Conservation (phyloP, 768 basidiomycete species). For the Cystobasidium tubakii region DNA sequence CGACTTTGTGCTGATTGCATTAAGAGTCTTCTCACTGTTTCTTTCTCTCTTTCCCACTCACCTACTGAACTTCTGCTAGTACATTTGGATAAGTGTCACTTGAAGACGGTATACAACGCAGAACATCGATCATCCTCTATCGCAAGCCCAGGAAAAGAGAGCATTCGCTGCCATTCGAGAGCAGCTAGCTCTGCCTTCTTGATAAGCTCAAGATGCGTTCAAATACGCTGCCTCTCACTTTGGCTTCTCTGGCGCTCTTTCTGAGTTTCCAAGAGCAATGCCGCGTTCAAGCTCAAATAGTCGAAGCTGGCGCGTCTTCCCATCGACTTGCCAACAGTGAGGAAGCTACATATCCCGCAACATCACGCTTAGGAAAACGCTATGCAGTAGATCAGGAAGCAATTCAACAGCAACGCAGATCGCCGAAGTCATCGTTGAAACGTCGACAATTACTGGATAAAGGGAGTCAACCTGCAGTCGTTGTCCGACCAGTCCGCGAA, state of each 20-base stretch:
- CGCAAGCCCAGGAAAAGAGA: not conserved
- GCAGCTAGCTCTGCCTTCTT: not conserved
- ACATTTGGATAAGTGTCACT: too few relatives aligned
- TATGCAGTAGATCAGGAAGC: not conserved
- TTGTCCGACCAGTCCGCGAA: not conserved
- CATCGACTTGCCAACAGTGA: not conserved
- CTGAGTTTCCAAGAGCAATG: constrained; percentile 18
- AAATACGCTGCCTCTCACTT: not conserved
- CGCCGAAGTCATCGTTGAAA: not conserved
- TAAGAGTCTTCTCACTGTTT: not conserved
- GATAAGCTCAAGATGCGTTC: constrained; percentile 7
- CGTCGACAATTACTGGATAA: not conserved
- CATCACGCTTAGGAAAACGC: not conserved
- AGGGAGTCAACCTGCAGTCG: not conserved
- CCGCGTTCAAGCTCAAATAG: not conserved
- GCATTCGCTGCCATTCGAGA: not conserved
- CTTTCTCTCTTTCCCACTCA: not conserved
- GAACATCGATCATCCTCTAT: not conserved
- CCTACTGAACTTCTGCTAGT: not conserved
- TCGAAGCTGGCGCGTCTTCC: constrained; percentile 9
- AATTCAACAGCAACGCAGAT: not conserved
- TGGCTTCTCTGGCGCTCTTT: not conserved
- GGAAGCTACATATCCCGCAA: not conserved
- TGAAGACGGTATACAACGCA: not conserved
- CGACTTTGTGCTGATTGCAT: not conserved